These are phyloP conservation scores for Didymella keratinophila DNA, from an alignment of 2,329 filamentous ascomycete species.

Conservation along the genomic window DNA sequence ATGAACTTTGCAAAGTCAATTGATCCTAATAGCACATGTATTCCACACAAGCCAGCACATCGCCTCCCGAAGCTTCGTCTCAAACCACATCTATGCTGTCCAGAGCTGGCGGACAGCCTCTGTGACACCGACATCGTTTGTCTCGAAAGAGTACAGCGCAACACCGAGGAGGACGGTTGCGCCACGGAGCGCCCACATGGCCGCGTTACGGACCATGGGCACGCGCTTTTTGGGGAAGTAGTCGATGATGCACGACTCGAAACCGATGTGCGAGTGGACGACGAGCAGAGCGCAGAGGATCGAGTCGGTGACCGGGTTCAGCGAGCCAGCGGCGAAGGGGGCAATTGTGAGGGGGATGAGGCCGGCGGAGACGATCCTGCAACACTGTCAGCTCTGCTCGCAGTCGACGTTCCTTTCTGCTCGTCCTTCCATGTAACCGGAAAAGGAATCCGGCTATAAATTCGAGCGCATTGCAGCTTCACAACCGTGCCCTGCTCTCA, in stretches of 20 bases:
- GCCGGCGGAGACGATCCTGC: slow-evolving; percentile 76
- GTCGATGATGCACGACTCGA: slow-evolving; percentile 87
- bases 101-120: slow-evolving; percentile 89
- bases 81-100: slow-evolving; percentile 68
- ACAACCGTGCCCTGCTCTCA: neutral
- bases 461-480: neutral
- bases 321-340: slow-evolving; percentile 88
- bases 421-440: slow-evolving; percentile 3
- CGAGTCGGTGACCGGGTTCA: slow-evolving; percentile 90
- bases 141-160: slow-evolving; percentile 98
- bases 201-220: slow-evolving; percentile 70
- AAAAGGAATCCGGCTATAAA: neutral
- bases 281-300: slow-evolving; percentile 82
- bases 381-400: neutral
- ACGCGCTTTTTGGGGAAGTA: slow-evolving; percentile 81
- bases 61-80: neutral
- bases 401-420: neutral
- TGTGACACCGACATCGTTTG: slow-evolving; percentile 93
- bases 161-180: slow-evolving; percentile 83
- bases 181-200: slow-evolving; percentile 79
- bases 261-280: slow-evolving; percentile 94
- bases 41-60: slow-evolving; percentile 18
- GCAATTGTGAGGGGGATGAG: slow-evolving; percentile 87
- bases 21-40: slow-evolving; percentile 21
- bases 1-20: slow-evolving; percentile 3